Percentiles rank a stretch among this genome's conserved stretches.
phyloP scores from a whole-genome alignment of 768 basidiomycete species.

The Termitomyces sp. region DNA sequence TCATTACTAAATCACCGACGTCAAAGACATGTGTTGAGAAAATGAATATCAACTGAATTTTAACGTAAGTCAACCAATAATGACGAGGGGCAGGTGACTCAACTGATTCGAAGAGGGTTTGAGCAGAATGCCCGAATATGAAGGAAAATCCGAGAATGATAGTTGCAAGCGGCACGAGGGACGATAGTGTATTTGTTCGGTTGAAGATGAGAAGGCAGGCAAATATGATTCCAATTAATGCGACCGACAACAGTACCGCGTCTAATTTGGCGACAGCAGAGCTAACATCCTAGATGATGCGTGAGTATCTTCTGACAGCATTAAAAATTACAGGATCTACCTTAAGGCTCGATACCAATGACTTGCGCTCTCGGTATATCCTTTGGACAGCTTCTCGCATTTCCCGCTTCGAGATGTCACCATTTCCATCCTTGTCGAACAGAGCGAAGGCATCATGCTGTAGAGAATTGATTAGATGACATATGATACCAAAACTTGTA shows the following conservation, averaged over 20 bases:
- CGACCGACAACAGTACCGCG: slow-evolving; percentile 61
- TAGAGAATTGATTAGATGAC: not conserved
- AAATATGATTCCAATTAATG: slow-evolving; percentile 59
- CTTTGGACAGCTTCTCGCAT: slow-evolving; percentile 82
- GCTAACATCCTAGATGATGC: slow-evolving; percentile 50
- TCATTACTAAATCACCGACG: slow-evolving; percentile 79
- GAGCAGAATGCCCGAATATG: slow-evolving; percentile 80
- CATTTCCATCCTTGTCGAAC: slow-evolving; percentile 83
- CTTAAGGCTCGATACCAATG: slow-evolving; percentile 67
- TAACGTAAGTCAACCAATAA: not conserved
- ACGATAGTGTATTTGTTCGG: slow-evolving; percentile 57
- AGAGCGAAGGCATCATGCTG: slow-evolving; percentile 66
- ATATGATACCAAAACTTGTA: slow-evolving; percentile 10
- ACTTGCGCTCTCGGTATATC: slow-evolving; percentile 76
- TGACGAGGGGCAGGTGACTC: slow-evolving; percentile 15
- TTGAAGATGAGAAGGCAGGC: slow-evolving; percentile 76
- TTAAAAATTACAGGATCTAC: slow-evolving; percentile 24
- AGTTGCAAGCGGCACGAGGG: slow-evolving; percentile 76
- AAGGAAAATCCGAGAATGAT: slow-evolving; percentile 83
- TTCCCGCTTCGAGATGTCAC: slow-evolving; percentile 72
- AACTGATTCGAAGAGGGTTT: slow-evolving; percentile 75
- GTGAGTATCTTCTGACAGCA: not conserved
- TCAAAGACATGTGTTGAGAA: slow-evolving; percentile 86
- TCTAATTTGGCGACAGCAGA: slow-evolving; percentile 78
- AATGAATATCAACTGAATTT: slow-evolving; percentile 69